phyloP scores from a whole-genome alignment of 306 rosid genomes.

The Lotus japonicus region DNA sequence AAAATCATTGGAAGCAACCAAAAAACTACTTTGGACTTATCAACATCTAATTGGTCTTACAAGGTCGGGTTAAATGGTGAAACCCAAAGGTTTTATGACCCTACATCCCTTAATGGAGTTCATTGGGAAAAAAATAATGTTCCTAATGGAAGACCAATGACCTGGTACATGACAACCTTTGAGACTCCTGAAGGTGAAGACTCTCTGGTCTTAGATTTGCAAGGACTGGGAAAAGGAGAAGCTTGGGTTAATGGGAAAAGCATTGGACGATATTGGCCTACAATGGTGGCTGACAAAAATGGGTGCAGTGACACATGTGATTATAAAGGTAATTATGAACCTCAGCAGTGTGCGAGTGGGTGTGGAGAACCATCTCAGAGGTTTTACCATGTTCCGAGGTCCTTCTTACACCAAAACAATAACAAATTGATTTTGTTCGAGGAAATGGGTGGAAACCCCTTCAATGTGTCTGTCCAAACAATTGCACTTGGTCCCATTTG shows the following conservation, averaged over 20 bases:
- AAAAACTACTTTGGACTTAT: neutral
- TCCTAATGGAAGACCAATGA: neutral
- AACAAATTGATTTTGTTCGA: neutral
- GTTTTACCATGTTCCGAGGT: neutral
- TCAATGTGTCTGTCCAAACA: neutral
- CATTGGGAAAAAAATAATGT: neutral
- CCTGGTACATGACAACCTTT: neutral
- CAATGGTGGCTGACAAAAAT: neutral
- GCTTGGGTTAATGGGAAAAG: neutral
- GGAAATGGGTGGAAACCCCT: neutral
- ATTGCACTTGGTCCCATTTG: neutral
- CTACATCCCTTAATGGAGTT: neutral
- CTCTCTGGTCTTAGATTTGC: neutral
- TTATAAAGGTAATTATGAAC: neutral
- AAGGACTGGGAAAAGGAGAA: neutral
- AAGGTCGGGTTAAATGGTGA: neutral
- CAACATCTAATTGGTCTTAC: neutral
- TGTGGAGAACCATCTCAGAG: neutral
- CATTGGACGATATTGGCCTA: neutral
- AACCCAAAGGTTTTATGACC: neutral
- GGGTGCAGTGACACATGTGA: neutral
- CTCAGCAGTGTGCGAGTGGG: neutral
- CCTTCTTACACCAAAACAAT: neutral
- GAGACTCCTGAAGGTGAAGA: neutral
- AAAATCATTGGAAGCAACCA: neutral